Conservation (phyloP, 495 filamentous ascomycete genomes). For the Haplographium delicatum region DNA sequence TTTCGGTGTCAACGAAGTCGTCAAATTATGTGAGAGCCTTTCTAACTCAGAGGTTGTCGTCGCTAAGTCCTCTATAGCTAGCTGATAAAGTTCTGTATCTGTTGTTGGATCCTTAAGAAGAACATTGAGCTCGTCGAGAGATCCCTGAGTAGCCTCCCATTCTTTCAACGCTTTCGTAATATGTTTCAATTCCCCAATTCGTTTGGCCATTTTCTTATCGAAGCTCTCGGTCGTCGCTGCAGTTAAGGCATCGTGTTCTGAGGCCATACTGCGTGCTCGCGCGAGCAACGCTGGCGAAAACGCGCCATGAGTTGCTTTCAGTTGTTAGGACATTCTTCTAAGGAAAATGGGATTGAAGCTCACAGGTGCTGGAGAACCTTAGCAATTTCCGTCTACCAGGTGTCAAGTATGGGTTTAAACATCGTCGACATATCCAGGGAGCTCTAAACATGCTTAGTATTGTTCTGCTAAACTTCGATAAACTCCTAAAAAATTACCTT, state of each 20-base stretch:
- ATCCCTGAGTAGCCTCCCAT: conserved; percentile 57
- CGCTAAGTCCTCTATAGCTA: conserved; percentile 75
- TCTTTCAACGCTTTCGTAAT: conserved; percentile 64
- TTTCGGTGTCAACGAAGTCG: conserved; percentile 70
- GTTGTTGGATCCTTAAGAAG: conserved; percentile 42
- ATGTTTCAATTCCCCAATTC: conserved; percentile 67
- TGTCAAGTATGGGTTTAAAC: conserved; percentile 37
- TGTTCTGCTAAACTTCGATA: not conserved
- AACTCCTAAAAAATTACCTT: not conserved
- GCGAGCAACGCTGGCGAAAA: conserved; percentile 57
- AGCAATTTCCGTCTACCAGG: conserved; percentile 29
- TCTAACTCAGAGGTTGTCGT: conserved; percentile 55
- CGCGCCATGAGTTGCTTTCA: conserved; percentile 34
- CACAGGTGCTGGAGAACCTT: conserved; percentile 39
- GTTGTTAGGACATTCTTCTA: conserved; percentile 6
- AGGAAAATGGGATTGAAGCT: conserved; percentile 1
- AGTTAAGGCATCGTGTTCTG: conserved; percentile 57
- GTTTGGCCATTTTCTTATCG: conserved; percentile 67
- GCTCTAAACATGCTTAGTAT: conserved; percentile 40
- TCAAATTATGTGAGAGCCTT: conserved; percentile 57
- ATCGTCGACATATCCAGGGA: conserved; percentile 51
- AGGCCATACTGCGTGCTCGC: conserved; percentile 57
- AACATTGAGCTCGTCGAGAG: conserved; percentile 45
- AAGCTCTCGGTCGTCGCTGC: conserved; percentile 55
- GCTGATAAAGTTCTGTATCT: conserved; percentile 47